Evolutionary conservation across 2,329 filamentous ascomycete species (phyloP).

Genomic region (Leptographium radiaticola): DNA sequence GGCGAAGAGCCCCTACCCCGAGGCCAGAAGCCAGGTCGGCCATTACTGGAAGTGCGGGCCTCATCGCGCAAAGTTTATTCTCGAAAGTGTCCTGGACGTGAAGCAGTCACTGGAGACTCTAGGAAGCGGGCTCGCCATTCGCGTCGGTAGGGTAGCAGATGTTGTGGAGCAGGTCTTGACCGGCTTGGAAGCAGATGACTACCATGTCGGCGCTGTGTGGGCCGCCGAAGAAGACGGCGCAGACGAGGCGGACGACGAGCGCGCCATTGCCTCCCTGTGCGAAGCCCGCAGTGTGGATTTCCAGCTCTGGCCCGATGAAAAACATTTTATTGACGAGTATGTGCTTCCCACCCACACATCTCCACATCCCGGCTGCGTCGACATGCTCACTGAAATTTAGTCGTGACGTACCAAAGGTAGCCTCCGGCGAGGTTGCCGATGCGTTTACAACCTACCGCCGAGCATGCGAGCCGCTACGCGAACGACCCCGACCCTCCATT

Average conservation of each 20-base stretch:
- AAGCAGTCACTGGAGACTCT: conserved; percentile 47
- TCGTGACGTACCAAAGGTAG: conserved; percentile 48
- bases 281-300: conserved; percentile 42
- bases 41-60: conserved; percentile 63
- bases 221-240: conserved; percentile 57
- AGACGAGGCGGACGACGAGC: conserved; percentile 57
- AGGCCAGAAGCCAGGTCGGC: conserved; percentile 51
- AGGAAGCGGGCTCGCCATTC: conserved; percentile 47
- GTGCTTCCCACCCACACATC: background rate
- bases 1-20: conserved; percentile 49
- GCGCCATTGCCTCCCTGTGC: conserved; percentile 38
- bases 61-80: conserved; percentile 58
- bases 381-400: conserved; percentile 24
- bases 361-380: background rate
- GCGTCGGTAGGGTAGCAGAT: conserved; percentile 48
- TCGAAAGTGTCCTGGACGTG: conserved; percentile 60
- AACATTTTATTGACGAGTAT: conserved; percentile 69
- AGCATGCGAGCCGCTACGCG: conserved; percentile 55
- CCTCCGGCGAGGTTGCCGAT: conserved; percentile 51
- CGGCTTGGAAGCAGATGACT: conserved; percentile 23
- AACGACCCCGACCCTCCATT: conserved; percentile 45
- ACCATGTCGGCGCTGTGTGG: conserved; percentile 53
- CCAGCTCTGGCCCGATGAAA: conserved; percentile 58
- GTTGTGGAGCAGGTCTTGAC: conserved; percentile 46
- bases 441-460: conserved; percentile 67